Evolutionary conservation across 495 filamentous ascomycete genomes (phyloP), one percentile per base, ranked within the genome.

Genomic region (Lasiosphaeria hispida): DNA sequence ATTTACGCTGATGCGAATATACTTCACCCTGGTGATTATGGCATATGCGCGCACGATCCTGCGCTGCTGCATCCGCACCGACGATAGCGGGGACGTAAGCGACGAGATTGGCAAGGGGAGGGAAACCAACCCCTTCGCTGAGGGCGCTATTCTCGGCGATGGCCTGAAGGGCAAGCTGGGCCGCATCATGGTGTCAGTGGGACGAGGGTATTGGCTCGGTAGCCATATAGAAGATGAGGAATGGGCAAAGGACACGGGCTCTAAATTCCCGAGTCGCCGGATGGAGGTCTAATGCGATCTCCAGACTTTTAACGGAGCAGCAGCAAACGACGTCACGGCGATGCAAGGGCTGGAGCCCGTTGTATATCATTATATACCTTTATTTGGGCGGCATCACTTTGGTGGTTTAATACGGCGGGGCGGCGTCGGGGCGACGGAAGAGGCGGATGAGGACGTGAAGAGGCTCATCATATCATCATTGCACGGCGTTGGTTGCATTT

Each of bases 151-250:
- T 11, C 82, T 87, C 42, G 89, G 91, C 13, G 79, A 85, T 51
- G 91, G 91, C 0, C 90, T 87, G 87, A 75, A 81, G 67, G 92
- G 91, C 17, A 83, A 80, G 68, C 61, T 91, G 19, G 92, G 90
- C 3, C 75, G 91, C 34, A 59, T 76, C 2, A 87, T 96, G 89
- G 79, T 95, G 14, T 71, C 76, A 4, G 69, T 91, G 15, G 87
- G 86, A 15, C 80, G 75, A 59, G 76, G 76, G 51, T 96, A 93
- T 69, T 96, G 91, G 92, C 69, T 93, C 7, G 90, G 74, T 10
- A 68, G 68, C 9, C 64, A 60, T 19, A 69, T 69, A 57, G 75
- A 79, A 19, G 83, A 82, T 52, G 72, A 75, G 47, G 67, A 77
- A 62, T 91, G 87, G 87, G 77, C 84, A 59, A 71, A 75, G 48